Evolutionary conservation across 1,139 yeast genomes (phyloP).

Genomic region (Sugiyamaella novakii): DNA sequence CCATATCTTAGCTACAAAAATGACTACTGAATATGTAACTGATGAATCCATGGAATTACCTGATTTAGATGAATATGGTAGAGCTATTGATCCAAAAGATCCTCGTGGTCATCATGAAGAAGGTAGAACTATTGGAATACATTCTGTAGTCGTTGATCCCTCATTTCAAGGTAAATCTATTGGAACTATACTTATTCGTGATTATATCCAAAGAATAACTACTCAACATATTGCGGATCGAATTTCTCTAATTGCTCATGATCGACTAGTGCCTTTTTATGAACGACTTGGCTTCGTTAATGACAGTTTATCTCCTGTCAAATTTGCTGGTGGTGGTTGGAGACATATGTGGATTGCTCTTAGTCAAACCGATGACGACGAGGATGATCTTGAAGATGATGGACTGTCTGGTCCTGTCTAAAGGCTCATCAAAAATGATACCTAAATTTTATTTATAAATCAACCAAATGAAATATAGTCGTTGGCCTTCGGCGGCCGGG

Average conservation of each 20-base stretch:
- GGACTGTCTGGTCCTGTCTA: slow-evolving; percentile 15
- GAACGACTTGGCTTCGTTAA: slow-evolving; percentile 74
- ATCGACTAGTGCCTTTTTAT: slow-evolving; percentile 71
- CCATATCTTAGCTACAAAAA: slow-evolving; percentile 83
- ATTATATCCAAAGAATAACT: slow-evolving; percentile 84
- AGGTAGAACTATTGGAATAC: slow-evolving; percentile 76
- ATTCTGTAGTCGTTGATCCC: slow-evolving; percentile 76
- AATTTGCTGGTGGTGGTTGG: slow-evolving; percentile 66
- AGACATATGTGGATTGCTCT: slow-evolving; percentile 64
- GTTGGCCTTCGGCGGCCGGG: neutral
- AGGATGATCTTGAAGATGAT: slow-evolving; percentile 25
- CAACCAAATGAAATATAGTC: no score
- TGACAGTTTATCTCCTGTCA: slow-evolving; percentile 61
- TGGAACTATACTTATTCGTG: slow-evolving; percentile 81
- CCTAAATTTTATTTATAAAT: neutral
- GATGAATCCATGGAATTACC: slow-evolving; percentile 71
- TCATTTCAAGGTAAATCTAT: slow-evolving; percentile 78
- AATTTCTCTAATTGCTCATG: slow-evolving; percentile 73
- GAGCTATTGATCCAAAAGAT: slow-evolving; percentile 35
- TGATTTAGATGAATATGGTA: slow-evolving; percentile 36
- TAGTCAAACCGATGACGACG: slow-evolving; percentile 41
- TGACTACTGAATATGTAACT: slow-evolving; percentile 54
- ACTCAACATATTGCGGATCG: slow-evolving; percentile 85
- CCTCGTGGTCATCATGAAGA: slow-evolving; percentile 74
- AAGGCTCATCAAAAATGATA: no score